Percentiles rank a stretch among this genome's conserved stretches.
Conservation (phyloP, 495 filamentous ascomycete species). For the Penicillium turbatum region DNA sequence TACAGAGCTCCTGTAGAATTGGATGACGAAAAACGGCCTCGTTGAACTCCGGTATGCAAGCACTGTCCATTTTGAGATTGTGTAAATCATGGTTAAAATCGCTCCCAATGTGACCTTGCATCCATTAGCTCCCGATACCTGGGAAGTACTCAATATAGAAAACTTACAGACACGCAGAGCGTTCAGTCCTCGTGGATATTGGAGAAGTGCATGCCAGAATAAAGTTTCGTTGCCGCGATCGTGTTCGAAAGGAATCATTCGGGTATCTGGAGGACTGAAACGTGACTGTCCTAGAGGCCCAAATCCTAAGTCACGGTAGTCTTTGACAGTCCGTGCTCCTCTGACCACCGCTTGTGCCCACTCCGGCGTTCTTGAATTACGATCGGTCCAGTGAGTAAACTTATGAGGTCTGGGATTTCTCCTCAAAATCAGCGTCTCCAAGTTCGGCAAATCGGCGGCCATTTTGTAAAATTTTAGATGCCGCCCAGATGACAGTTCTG, state of each 20-base stretch:
- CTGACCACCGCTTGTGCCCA: too few relatives aligned
- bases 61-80: neutral
- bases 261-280: neutral
- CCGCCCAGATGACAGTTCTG: neutral
- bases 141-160: neutral
- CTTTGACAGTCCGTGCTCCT: neutral
- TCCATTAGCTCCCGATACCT: neutral
- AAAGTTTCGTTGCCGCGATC: neutral
- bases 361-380: neutral
- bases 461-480: neutral
- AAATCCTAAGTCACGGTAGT: neutral
- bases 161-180: slow-evolving; percentile 4
- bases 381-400: neutral
- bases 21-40: neutral
- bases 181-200: neutral
- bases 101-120: neutral
- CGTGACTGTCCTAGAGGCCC: neutral
- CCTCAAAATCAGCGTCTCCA: neutral
- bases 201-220: neutral
- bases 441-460: neutral
- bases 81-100: neutral
- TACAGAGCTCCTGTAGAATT: neutral
- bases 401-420: neutral
- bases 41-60: neutral
- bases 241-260: neutral